A percentile compares a stretch with the other conserved stretches of the same genome.
Conservation (phyloP, 768 basidiomycete genomes). For the Tricholoma sp. region DNA sequence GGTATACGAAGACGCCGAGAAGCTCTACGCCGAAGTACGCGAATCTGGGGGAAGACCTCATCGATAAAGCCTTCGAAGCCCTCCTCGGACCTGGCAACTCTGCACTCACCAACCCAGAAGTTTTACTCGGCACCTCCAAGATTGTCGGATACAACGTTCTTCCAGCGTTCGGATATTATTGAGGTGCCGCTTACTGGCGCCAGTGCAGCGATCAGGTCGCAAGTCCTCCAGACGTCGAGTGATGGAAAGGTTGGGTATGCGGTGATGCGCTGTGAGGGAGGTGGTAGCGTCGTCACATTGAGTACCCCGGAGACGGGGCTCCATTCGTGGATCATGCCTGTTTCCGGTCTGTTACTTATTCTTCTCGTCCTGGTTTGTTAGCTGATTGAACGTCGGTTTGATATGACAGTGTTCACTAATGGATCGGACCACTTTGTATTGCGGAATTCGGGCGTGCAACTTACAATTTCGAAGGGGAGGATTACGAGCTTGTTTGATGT, state of each 20-base stretch:
- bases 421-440: conserved; percentile 68
- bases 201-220: conserved; percentile 38
- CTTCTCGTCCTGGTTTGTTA: not conserved
- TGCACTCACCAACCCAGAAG: conserved; percentile 30
- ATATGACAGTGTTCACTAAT: conserved; percentile 58
- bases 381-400: not conserved
- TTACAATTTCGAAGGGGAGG: conserved; percentile 78
- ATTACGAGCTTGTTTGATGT: conserved; percentile 84
- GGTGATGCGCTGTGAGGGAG: conserved; percentile 52
- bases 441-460: conserved; percentile 61
- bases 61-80: conserved; percentile 71
- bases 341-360: conserved; percentile 51
- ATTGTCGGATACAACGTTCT: conserved; percentile 78
- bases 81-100: conserved; percentile 51
- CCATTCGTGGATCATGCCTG: conserved; percentile 51
- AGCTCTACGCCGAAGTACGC: conserved; percentile 74
- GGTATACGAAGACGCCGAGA: conserved; percentile 94
- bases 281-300: conserved; percentile 30
- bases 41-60: conserved; percentile 56
- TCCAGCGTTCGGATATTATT: conserved; percentile 76
- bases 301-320: conserved; percentile 33
- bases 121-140: conserved; percentile 29
- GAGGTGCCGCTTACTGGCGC: conserved; percentile 51
- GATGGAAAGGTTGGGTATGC: conserved; percentile 68
- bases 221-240: conserved; percentile 59